phyloP scores from a whole-genome alignment of 1,139 yeast genomes.

The Hyphopichia khmerensis region DNA sequence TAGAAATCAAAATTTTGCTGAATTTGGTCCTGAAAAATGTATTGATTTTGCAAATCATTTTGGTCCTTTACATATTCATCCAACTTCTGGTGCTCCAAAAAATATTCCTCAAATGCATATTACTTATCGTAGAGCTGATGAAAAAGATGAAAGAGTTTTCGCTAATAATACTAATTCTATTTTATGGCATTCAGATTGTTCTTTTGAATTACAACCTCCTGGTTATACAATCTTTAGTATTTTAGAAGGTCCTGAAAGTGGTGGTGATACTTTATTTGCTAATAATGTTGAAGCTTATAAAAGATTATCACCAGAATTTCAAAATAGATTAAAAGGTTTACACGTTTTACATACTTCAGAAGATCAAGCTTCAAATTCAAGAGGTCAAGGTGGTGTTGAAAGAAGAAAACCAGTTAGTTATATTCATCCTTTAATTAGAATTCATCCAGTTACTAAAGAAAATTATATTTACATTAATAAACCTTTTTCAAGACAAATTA shows the following conservation, averaged over 20 bases:
- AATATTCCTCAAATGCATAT: slow-evolving; percentile 60
- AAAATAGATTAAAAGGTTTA: slow-evolving; percentile 53
- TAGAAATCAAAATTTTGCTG: slow-evolving; percentile 63
- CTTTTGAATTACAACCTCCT: slow-evolving; percentile 73
- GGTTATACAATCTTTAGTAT: slow-evolving; percentile 62
- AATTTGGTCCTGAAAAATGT: slow-evolving; percentile 53
- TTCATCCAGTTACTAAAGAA: slow-evolving; percentile 66
- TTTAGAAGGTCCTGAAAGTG: slow-evolving; percentile 60
- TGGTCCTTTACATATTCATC: slow-evolving; percentile 72
- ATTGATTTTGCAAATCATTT: slow-evolving; percentile 59
- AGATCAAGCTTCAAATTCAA: slow-evolving; percentile 63
- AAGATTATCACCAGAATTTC: slow-evolving; percentile 63
- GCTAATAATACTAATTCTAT: slow-evolving; percentile 33
- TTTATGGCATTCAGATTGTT: slow-evolving; percentile 67
- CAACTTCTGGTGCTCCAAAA: slow-evolving; percentile 69
- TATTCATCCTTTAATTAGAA: slow-evolving; percentile 66
- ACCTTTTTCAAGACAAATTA: slow-evolving; percentile 61
- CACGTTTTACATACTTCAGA: slow-evolving; percentile 67
- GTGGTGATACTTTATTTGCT: slow-evolving; percentile 73
- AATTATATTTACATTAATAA: slow-evolving; percentile 60
- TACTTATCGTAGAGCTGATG: slow-evolving; percentile 54
- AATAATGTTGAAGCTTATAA: slow-evolving; percentile 66
- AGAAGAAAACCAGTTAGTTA: slow-evolving; percentile 60
- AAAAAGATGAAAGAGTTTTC: slow-evolving; percentile 31
- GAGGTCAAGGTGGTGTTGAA: slow-evolving; percentile 56